Evolutionary conservation across 2,329 filamentous ascomycete genomes (phyloP).

Genomic region (Venturiaceae sp.): DNA sequence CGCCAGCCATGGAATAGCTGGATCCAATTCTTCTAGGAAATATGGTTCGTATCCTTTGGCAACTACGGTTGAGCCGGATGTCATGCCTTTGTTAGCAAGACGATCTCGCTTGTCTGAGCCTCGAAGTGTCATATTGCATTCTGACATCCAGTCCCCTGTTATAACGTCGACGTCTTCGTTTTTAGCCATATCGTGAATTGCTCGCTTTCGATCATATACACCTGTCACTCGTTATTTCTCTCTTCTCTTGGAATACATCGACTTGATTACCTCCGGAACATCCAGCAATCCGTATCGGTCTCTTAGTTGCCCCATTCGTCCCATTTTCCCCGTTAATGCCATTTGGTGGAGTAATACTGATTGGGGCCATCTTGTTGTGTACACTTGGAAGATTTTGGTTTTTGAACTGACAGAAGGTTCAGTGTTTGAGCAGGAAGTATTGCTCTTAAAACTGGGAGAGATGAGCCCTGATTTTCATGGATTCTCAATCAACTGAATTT

Average conservation of each 20-base stretch:
- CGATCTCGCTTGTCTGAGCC: slow-evolving; percentile 10
- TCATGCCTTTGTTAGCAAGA: not conserved
- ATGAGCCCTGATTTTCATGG: no score
- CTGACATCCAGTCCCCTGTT: slow-evolving; percentile 12
- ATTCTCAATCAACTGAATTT: no score
- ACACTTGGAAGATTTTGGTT: no score
- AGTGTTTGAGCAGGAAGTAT: no score
- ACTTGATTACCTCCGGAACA: not conserved
- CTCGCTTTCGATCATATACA: not conserved
- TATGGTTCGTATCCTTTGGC: slow-evolving; percentile 12
- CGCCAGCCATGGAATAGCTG: not conserved
- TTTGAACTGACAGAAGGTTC: no score
- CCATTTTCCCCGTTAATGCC: no score
- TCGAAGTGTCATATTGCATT: slow-evolving; percentile 12
- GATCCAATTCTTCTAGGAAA: slow-evolving; percentile 2
- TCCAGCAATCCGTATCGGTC: not conserved
- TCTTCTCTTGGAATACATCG: no score
- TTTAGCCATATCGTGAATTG: not conserved
- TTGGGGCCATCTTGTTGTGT: no score
- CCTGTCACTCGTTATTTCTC: no score
- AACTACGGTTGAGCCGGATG: not conserved
- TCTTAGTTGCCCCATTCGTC: no score
- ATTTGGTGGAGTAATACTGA: no score
- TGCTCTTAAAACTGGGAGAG: no score
- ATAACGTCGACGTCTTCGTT: not conserved